Base-by-base conservation (phyloP, 2,329 filamentous ascomycete genomes). In the Parafenestella ontariensis region DNA sequence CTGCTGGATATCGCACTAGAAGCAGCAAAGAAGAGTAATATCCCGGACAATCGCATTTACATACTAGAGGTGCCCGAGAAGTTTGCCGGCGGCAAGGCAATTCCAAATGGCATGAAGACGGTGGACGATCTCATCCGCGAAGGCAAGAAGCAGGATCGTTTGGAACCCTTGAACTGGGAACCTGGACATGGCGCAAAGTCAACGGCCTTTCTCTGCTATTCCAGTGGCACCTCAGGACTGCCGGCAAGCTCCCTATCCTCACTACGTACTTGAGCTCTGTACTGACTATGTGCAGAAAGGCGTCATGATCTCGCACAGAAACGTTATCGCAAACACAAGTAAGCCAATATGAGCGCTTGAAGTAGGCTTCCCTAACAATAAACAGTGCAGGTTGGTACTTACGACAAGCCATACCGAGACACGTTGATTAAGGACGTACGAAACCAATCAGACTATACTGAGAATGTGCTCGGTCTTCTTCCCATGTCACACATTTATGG, bases 401-500 rank as follows among this genome's bases (percentile, higher is more conserved):
- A 76, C 56, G 85, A 88, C 39, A 71, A 76, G 28, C 64, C 71
- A 0, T 63, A 66, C 55, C 62, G 84, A 61, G 69, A 79, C 74
- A 83, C 46, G 43, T 69, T 54, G 62, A 68, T 66, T 48, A 66
- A 68, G 0, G 65, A 68, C 21, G 33, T 66, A 13, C 77, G 48
- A 50, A 74, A 71, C 21, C 76, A 79, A 33, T 72, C 74, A 3
- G 67, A 76, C 53, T 77, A 82, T 60, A 82, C 76, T 0, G 84
- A 87, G 46, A 79, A 83, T 18, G 77, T 74, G 1, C 82, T 93
- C 0, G 90, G 89, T 5, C 79, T 94, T n/a, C 79, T 94, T 0
- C 90, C 90, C 0, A 86, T 92, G 68, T 92, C 89, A 61, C 91
- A 96, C 67, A 95, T 95, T 59, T 96, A 94, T 72, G 86, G 86